Evolutionary conservation across 768 basidiomycete species (phyloP).

Genomic region (Ephemerocybe angulata): DNA sequence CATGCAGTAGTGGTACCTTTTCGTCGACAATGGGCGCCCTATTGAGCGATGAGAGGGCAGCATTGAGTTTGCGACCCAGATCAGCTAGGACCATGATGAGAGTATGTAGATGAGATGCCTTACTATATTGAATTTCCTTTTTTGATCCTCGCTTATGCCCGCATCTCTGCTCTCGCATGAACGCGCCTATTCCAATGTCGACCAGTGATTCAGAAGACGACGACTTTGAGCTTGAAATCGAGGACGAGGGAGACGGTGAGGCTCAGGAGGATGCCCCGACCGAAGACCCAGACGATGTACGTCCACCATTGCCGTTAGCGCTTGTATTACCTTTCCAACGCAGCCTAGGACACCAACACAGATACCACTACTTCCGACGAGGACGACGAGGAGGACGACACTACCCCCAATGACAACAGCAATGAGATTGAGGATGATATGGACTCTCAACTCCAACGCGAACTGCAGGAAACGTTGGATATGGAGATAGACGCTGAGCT

Average conservation of each 20-base stretch:
- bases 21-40: constrained; percentile 88
- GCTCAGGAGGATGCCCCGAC: constrained; percentile 1
- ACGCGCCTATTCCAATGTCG: background rate
- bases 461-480: constrained; percentile 23
- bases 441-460: constrained; percentile 25
- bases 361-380: constrained; percentile 30
- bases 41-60: constrained; percentile 86
- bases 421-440: constrained; percentile 37
- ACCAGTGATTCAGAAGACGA: constrained; percentile 63
- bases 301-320: background rate
- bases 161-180: constrained; percentile 4
- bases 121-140: constrained; percentile 2
- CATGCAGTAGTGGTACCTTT: constrained; percentile 47
- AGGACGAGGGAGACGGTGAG: constrained; percentile 10
- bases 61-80: constrained; percentile 90
- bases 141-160: background rate
- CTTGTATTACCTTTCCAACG: background rate
- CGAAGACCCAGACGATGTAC: constrained; percentile 14
- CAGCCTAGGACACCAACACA: constrained; percentile 8
- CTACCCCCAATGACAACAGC: constrained; percentile 47
- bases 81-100: constrained; percentile 90
- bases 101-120: constrained; percentile 13
- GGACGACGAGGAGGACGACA: constrained; percentile 47
- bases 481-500: constrained; percentile 25
- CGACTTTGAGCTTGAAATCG: constrained; percentile 41